These are phyloP conservation scores for Postia placenta DNA, from an alignment of 768 basidiomycete species.

Conservation along the genomic window DNA sequence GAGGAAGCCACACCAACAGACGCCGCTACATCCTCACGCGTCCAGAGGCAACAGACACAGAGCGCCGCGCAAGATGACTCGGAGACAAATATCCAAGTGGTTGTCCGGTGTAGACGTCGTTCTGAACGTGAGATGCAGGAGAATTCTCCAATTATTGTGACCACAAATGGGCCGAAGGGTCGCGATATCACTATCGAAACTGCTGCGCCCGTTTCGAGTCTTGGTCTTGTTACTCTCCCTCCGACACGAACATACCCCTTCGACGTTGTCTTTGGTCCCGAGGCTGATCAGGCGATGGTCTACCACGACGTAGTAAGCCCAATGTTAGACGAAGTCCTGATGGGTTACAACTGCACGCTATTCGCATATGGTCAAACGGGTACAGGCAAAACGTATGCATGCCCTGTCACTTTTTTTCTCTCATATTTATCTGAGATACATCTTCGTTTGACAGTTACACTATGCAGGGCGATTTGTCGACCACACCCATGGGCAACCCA, in stretches of 20 bases:
- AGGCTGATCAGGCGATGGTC: slow-evolving; percentile 91
- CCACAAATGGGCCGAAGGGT: slow-evolving; percentile 67
- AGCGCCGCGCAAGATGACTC: slow-evolving; percentile 27
- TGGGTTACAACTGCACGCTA: slow-evolving; percentile 94
- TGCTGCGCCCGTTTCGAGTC: slow-evolving; percentile 55
- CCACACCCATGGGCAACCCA: slow-evolving; percentile 82
- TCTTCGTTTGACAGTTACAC: slow-evolving; percentile 54
- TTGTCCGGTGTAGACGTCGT: slow-evolving; percentile 81
- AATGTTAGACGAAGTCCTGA: slow-evolving; percentile 88
- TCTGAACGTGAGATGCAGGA: slow-evolving; percentile 82
- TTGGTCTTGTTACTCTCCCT: slow-evolving; percentile 71
- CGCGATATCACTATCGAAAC: slow-evolving; percentile 80
- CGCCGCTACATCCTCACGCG: slow-evolving; percentile 13
- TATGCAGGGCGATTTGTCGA: slow-evolving; percentile 92
- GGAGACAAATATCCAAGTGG: slow-evolving; percentile 90
- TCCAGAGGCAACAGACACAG: not conserved
- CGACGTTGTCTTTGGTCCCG: slow-evolving; percentile 93
- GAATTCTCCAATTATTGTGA: slow-evolving; percentile 83
- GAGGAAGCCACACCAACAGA: slow-evolving; percentile 1
- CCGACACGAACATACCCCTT: slow-evolving; percentile 87
- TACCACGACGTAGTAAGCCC: slow-evolving; percentile 92
- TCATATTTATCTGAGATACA: not conserved
- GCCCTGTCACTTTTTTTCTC: no score
- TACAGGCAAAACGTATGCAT: slow-evolving; percentile 90
- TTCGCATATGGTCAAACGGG: slow-evolving; percentile 99